These are phyloP conservation scores for Penicillium sp. DNA, from an alignment of 2,329 filamentous ascomycete species.

Conservation along the genomic window DNA sequence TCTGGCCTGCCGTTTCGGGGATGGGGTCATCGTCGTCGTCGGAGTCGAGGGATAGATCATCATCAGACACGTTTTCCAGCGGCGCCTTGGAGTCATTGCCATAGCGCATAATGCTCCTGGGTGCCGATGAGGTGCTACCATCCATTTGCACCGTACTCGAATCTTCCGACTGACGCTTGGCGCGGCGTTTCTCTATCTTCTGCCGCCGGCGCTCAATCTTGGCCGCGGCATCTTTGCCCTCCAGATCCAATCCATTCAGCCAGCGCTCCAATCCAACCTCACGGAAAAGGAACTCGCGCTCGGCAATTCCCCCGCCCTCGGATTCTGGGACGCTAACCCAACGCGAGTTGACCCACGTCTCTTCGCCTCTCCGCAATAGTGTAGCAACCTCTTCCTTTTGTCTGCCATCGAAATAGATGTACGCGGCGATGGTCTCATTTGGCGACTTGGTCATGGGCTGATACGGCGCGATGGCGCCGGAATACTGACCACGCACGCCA, in stretches of 20 bases:
- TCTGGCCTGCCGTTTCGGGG: constrained; percentile 91
- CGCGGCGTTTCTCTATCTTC: constrained; percentile 75
- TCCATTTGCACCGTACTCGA: constrained; percentile 44
- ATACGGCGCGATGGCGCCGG: constrained; percentile 68
- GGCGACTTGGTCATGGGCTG: constrained; percentile 85
- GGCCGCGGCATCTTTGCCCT: constrained; percentile 83
- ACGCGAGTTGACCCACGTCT: constrained; percentile 97
- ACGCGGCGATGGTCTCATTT: constrained; percentile 95
- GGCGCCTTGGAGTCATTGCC: constrained; percentile 69
- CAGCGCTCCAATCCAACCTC: constrained; percentile 94
- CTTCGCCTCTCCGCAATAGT: constrained; percentile 81
- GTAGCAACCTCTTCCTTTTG: constrained; percentile 96
- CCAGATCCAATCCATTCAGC: constrained; percentile 92
- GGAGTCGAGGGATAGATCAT: constrained; percentile 64
- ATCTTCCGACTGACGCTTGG: constrained; percentile 64
- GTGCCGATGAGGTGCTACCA: constrained; percentile 27
- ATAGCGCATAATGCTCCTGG: constrained; percentile 66
- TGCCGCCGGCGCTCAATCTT: constrained; percentile 61
- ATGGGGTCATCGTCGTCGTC: constrained; percentile 74
- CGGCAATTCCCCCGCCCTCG: constrained; percentile 88
- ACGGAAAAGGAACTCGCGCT: constrained; percentile 93
- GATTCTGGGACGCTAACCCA: constrained; percentile 92
- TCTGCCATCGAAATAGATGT: constrained; percentile 97
- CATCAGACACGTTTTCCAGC: constrained; percentile 66
- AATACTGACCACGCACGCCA: constrained; percentile 49